phyloP scores from a whole-genome alignment of 495 filamentous ascomycete genomes.

The Xylaria nigripes region DNA sequence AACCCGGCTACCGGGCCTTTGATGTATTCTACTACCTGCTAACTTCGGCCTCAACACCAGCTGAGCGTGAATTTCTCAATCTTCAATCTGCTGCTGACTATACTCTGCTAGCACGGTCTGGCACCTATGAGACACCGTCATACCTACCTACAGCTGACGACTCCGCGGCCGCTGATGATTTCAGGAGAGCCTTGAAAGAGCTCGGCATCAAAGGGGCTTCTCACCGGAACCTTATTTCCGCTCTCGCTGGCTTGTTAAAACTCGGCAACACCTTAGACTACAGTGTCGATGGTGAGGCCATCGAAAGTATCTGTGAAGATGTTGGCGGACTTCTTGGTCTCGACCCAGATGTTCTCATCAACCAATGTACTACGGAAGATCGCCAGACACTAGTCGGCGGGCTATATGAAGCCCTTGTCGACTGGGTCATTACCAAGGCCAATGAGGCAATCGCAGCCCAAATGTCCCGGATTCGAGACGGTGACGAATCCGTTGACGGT shows the following conservation, averaged over 20 bases:
- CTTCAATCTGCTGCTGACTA: slow-evolving; percentile 75
- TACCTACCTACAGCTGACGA: slow-evolving; percentile 94
- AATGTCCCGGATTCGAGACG: slow-evolving; percentile 51
- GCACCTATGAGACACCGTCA: slow-evolving; percentile 77
- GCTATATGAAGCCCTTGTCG: slow-evolving; percentile 88
- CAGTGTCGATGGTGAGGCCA: slow-evolving; percentile 72
- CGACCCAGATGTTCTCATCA: slow-evolving; percentile 73
- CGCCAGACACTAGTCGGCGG: slow-evolving; percentile 73
- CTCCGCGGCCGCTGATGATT: slow-evolving; percentile 86
- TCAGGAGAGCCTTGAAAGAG: slow-evolving; percentile 69
- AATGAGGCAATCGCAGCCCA: slow-evolving; percentile 82
- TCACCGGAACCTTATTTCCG: slow-evolving; percentile 71
- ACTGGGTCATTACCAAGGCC: slow-evolving; percentile 84
- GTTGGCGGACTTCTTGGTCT: slow-evolving; percentile 77
- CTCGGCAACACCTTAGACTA: slow-evolving; percentile 85
- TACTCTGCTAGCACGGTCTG: slow-evolving; percentile 67
- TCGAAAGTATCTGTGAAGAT: slow-evolving; percentile 85
- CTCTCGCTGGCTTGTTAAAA: slow-evolving; percentile 79
- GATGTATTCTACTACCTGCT: slow-evolving; percentile 97
- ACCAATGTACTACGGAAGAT: slow-evolving; percentile 73
- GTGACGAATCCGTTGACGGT: slow-evolving; percentile 56
- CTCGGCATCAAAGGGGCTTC: slow-evolving; percentile 86
- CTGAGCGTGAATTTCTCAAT: slow-evolving; percentile 85
- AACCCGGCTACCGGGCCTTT: slow-evolving; percentile 85
- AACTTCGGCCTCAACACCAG: slow-evolving; percentile 78